Evolutionary conservation across 805 yeast genomes (phyloP).

Genomic region (Kregervanrija fluxuum): DNA sequence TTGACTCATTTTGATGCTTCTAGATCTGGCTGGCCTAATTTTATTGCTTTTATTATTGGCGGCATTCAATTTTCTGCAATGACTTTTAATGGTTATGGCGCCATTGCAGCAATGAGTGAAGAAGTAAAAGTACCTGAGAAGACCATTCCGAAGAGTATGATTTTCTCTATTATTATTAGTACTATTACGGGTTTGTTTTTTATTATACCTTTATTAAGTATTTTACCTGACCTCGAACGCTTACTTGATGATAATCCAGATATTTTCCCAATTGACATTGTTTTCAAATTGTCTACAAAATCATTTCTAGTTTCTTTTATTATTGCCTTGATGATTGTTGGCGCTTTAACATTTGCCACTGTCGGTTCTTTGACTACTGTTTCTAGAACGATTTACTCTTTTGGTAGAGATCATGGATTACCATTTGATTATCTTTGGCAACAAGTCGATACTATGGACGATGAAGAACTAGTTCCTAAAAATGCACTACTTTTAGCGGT

Average conservation of each 20-base stretch:
- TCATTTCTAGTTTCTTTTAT: conserved; percentile 64
- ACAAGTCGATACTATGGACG: conserved; percentile 47
- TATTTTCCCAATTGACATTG: conserved; percentile 71
- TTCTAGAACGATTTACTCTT: conserved; percentile 73
- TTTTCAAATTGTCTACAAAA: conserved; percentile 63
- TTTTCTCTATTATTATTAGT: conserved; percentile 57
- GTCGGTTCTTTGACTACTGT: conserved; percentile 77
- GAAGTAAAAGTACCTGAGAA: conserved; percentile 72
- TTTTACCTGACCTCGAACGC: conserved; percentile 56
- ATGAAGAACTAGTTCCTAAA: conserved; percentile 56
- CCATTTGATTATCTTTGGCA: conserved; percentile 63
- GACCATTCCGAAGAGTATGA: conserved; percentile 67
- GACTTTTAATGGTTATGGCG: conserved; percentile 77
- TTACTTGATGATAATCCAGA: conserved; percentile 56
- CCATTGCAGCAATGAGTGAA: conserved; percentile 74
- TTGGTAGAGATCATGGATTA: conserved; percentile 77
- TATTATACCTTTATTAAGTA: conserved; percentile 62
- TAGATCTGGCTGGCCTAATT: conserved; percentile 69
- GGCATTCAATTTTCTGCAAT: conserved; percentile 76
- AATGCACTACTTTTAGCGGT: conserved; percentile 63
- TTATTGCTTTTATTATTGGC: conserved; percentile 68
- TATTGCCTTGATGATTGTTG: conserved; percentile 57
- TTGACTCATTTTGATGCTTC: conserved; percentile 63
- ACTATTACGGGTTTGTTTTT: conserved; percentile 65
- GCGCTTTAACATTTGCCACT: conserved; percentile 68